Evolutionary conservation across 2,329 filamentous ascomycete genomes (phyloP), one percentile per base, ranked within the genome.

Genomic region (Diaporthe sp.): DNA sequence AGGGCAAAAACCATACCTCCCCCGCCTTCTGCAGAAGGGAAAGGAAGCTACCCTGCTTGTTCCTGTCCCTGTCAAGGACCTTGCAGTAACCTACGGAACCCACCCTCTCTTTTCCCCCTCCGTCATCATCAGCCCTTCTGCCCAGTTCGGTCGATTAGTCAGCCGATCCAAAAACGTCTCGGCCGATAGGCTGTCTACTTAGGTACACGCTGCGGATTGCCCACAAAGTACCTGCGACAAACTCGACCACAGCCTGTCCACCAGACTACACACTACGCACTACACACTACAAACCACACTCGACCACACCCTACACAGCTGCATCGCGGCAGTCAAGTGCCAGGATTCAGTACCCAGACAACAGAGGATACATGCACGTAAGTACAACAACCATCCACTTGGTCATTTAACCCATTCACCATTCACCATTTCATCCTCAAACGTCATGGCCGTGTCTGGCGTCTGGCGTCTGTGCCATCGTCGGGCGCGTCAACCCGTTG

Each of bases 151-250:
- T 4, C 25, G n/a, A 37, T 55, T 25, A 55, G 65, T 55, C 65
- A 55, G 49, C 31, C 49, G 9, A 9, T 25, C 65, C 31, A 15
- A n/a, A n/a, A 19, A 7, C 15, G 12, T 69, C n/a, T 55, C n/a
- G 61, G 61, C 61, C 61, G 61, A 67, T 49, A 68, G 42, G 12
- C 28, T 53, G 13, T 13, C 44, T 19, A 22, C 42, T 25, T 22
- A 46, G 65, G 46, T 69, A 55, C 65, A 53, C 22, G n/a, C 25
- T 28, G 22, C 49, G 7, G 15, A 28, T 39, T 69, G 46, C 31
- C 12, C 46, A 69, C 49, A 69, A 69, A 51, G 65, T 69, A 69
- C 65, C 65, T 42, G 65, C 65, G 65, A 69, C 65, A 69, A 69
- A 39, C 9, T 69, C 49, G 51, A 55, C 46, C 44, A 42, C 49